A percentile compares a stretch with the other conserved stretches of the same genome.
Conservation (phyloP, 2,329 filamentous ascomycete species). For the Xylaria sp. region DNA sequence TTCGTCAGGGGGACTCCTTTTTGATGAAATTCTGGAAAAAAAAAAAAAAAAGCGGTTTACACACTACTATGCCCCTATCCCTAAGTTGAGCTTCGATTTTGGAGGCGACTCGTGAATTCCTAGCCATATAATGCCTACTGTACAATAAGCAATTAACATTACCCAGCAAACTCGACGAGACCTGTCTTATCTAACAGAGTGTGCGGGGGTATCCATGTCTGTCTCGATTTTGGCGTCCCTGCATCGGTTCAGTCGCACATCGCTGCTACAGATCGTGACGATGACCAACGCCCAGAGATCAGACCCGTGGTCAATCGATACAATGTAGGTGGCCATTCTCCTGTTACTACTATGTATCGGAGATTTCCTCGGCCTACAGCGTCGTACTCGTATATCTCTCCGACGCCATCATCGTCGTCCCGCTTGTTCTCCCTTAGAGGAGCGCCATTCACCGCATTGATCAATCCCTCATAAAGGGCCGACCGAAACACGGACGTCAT, state of each 20-base stretch:
- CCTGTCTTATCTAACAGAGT: constrained; percentile 4
- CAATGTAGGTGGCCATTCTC: background rate
- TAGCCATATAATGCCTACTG: background rate
- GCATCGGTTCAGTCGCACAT: constrained; percentile 34
- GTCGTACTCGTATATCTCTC: constrained; percentile 30
- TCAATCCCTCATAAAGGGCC: background rate
- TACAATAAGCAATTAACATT: constrained; percentile 6
- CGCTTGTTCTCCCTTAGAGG: constrained; percentile 7
- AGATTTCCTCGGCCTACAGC: constrained; percentile 35
- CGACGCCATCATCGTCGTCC: constrained; percentile 26
- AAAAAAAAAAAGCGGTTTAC: background rate
- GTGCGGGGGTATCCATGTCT: constrained; percentile 23
- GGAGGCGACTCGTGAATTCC: background rate
- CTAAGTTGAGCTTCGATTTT: background rate
- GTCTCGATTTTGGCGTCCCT: constrained; percentile 27
- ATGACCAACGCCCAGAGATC: constrained; percentile 22
- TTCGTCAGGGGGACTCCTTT: constrained; percentile 12
- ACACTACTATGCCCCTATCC: background rate
- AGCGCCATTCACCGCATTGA: constrained; percentile 10
- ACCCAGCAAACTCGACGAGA: background rate
- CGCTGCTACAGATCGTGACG: constrained; percentile 26
- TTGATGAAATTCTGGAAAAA: background rate
- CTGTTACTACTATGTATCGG: constrained; percentile 20
- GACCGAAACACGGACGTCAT: constrained; percentile 4
- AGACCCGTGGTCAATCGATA: constrained; percentile 26